Conservation (phyloP, 1,139 yeast genomes). For the Magnusiomyces tetraspermus region DNA sequence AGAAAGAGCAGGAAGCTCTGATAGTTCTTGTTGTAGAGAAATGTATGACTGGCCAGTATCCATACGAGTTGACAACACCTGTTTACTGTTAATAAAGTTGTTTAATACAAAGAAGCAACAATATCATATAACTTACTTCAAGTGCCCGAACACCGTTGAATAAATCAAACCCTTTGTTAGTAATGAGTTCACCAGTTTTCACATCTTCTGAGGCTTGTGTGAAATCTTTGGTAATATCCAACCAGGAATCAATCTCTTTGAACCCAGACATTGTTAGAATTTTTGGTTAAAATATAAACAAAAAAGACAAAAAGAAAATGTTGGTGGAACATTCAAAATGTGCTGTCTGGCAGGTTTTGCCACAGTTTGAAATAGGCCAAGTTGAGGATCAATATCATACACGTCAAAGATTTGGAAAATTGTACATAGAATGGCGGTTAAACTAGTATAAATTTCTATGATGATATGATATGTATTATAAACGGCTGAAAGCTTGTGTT, state of each 20-base stretch:
- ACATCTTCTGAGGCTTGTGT: conserved; percentile 14
- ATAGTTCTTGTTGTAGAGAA: conserved; percentile 23
- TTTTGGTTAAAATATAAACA: too few relatives aligned
- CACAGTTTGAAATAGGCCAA: too few relatives aligned
- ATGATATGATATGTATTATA: too few relatives aligned
- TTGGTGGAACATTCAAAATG: too few relatives aligned
- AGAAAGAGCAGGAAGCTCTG: conserved; percentile 20
- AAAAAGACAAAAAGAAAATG: too few relatives aligned
- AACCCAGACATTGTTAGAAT: background rate
- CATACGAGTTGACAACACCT: conserved; percentile 32
- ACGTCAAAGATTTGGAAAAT: too few relatives aligned
- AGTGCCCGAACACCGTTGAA: conserved; percentile 32
- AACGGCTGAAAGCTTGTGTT: too few relatives aligned
- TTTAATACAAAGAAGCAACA: background rate
- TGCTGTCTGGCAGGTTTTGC: too few relatives aligned
- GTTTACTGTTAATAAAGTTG: background rate
- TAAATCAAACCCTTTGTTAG: conserved; percentile 25
- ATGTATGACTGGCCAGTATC: conserved; percentile 33
- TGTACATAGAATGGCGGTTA: too few relatives aligned
- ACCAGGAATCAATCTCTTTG: conserved; percentile 5
- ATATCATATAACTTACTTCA: conserved; percentile 21
- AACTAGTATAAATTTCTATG: too few relatives aligned
- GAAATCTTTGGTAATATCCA: conserved; percentile 25
- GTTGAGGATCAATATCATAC: too few relatives aligned
- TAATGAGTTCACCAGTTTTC: conserved; percentile 26